phyloP scores from a whole-genome alignment of 306 rosid species.

The Citrullus mucosospermus region DNA sequence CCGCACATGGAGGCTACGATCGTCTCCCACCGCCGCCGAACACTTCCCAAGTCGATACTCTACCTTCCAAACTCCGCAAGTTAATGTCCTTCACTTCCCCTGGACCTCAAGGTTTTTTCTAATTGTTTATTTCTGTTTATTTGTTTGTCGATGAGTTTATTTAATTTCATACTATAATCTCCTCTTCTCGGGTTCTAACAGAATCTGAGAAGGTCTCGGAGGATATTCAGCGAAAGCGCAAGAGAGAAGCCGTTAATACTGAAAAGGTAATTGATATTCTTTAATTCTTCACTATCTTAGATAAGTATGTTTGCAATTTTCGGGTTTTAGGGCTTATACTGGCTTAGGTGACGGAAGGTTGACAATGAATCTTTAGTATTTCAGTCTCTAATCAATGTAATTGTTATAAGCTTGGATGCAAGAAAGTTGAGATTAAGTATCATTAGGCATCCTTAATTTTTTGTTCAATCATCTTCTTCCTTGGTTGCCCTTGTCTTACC shows the following conservation, averaged over 20 bases:
- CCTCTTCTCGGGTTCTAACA: constrained; percentile 13
- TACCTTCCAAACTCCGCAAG: constrained; percentile 68
- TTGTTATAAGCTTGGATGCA: background rate
- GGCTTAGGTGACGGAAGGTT: background rate
- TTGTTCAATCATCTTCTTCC: background rate
- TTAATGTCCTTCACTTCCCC: constrained; percentile 41
- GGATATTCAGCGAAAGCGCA: constrained; percentile 17
- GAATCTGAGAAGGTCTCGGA: constrained; percentile 22
- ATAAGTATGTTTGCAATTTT: background rate
- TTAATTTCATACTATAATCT: background rate
- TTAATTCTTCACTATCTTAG: background rate
- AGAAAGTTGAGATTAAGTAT: background rate
- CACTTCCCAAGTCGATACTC: constrained; percentile 34
- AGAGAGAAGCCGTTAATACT: constrained; percentile 9
- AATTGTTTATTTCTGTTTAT: background rate
- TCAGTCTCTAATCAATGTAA: background rate
- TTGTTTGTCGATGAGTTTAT: background rate
- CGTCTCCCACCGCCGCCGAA: constrained; percentile 89
- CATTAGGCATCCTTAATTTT: background rate
- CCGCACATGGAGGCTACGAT: constrained; percentile 62
- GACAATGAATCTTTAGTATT: background rate
- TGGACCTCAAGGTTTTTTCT: constrained; percentile 23
- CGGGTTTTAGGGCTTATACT: background rate
- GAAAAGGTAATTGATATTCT: constrained; percentile 15
- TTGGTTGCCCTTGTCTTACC: background rate